These are phyloP conservation scores for Bromus sterilis DNA, from an alignment of 176 grass and related monocot species.

Conservation along the genomic window DNA sequence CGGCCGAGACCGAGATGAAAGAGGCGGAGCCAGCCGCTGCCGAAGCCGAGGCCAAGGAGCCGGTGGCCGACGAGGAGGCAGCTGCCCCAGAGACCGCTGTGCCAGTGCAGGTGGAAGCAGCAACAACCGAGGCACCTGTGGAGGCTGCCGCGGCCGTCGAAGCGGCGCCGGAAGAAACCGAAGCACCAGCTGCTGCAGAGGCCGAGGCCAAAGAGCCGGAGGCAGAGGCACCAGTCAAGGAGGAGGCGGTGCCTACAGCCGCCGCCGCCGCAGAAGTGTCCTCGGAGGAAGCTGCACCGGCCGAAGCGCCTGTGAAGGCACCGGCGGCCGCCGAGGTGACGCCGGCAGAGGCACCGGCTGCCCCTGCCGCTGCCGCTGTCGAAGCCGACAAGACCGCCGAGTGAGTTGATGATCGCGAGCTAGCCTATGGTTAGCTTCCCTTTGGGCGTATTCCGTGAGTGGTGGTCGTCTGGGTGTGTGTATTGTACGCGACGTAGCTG, in stretches of 20 bases:
- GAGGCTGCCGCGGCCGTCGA: not conserved
- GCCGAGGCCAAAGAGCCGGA: conserved; percentile 16
- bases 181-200: not conserved
- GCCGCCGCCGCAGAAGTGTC: no score
- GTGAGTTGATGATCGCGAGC: not conserved
- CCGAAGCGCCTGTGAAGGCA: not conserved
- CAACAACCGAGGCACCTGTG: not conserved
- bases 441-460: not conserved
- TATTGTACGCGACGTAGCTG: not conserved
- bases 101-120: not conserved
- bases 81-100: not conserved
- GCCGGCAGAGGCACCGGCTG: not conserved
- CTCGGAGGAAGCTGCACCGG: not conserved
- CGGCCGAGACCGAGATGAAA: not conserved
- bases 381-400: not conserved
- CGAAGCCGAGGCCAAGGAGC: not conserved
- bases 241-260: not conserved
- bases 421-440: no score
- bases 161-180: not conserved
- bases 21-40: not conserved
- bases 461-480: not conserved
- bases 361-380: not conserved
- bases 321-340: not conserved
- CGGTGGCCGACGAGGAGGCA: not conserved
- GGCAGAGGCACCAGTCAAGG: not conserved